phyloP scores from a whole-genome alignment of 331 rosid genomes.

The Rhamnella rubrinervis region DNA sequence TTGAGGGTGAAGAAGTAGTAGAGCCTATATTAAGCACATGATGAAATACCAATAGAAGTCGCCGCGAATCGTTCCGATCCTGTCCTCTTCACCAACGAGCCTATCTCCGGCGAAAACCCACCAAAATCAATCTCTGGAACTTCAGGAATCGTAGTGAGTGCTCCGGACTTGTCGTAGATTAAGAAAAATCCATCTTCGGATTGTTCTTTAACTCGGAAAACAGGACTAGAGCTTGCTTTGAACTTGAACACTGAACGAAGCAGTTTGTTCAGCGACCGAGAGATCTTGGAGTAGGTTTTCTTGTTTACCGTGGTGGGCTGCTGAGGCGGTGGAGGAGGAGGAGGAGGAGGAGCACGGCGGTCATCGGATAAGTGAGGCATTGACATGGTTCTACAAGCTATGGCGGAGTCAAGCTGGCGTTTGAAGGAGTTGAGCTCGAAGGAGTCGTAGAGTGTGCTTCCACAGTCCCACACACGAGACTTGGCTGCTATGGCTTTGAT shows the following conservation, averaged over 20 bases:
- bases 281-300: slow-evolving; percentile 48
- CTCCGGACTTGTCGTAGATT: slow-evolving; percentile 57
- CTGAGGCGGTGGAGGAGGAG: neutral
- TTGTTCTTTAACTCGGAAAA: slow-evolving; percentile 33
- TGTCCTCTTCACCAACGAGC: slow-evolving; percentile 46
- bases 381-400: slow-evolving; percentile 48
- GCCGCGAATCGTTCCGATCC: slow-evolving; percentile 59
- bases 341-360: slow-evolving; percentile 15
- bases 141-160: slow-evolving; percentile 70
- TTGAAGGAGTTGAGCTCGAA: slow-evolving; percentile 69
- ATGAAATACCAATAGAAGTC: slow-evolving; percentile 57
- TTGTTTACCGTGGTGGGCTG: neutral
- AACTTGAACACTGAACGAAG: slow-evolving; percentile 63
- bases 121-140: slow-evolving; percentile 52
- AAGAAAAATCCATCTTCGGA: slow-evolving; percentile 54
- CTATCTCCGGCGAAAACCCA: slow-evolving; percentile 56
- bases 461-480: slow-evolving; percentile 73
- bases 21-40: slow-evolving; percentile 46
- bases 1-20: neutral
- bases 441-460: slow-evolving; percentile 83
- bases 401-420: slow-evolving; percentile 63
- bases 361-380: slow-evolving; percentile 58
- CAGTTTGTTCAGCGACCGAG: slow-evolving; percentile 58
- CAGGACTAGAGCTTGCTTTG: slow-evolving; percentile 14
- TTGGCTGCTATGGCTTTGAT: neutral